phyloP scores from a whole-genome alignment of 2,329 filamentous ascomycete species.

The Cordyceps cateniannulata region DNA sequence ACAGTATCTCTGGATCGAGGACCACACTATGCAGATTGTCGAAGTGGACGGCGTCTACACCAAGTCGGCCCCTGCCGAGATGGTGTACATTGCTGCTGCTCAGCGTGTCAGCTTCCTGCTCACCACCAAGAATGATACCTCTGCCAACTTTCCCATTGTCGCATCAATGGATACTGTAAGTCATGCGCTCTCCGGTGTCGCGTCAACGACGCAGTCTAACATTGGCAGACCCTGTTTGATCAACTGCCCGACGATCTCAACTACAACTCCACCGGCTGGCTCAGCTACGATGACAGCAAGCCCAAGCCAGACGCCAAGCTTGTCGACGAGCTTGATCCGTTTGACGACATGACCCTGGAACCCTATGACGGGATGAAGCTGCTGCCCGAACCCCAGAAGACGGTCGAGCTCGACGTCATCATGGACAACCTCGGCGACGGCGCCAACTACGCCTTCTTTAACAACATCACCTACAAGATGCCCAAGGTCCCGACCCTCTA shows the following conservation, averaged over 20 bases:
- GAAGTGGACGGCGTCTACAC: slow-evolving; percentile 70
- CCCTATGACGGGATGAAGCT: slow-evolving; percentile 60
- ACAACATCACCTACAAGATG: slow-evolving; percentile 67
- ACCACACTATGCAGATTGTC: slow-evolving; percentile 60
- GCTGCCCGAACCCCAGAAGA: slow-evolving; percentile 55
- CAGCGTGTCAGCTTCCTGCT: slow-evolving; percentile 60
- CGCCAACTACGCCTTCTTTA: slow-evolving; percentile 59
- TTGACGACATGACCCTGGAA: slow-evolving; percentile 67
- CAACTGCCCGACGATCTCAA: slow-evolving; percentile 60
- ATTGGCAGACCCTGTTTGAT: slow-evolving; percentile 57
- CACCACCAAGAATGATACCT: slow-evolving; percentile 56
- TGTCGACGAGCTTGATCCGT: slow-evolving; percentile 53
- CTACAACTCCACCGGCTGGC: slow-evolving; percentile 60
- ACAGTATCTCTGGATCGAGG: slow-evolving; percentile 62
- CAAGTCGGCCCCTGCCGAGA: slow-evolving; percentile 50
- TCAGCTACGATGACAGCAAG: slow-evolving; percentile 47
- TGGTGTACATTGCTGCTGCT: slow-evolving; percentile 61
- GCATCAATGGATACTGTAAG: slow-evolving; percentile 62
- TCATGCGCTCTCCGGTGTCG: not conserved
- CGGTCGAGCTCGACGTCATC: slow-evolving; percentile 57
- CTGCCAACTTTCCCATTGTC: slow-evolving; percentile 60
- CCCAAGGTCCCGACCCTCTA: slow-evolving; percentile 78
- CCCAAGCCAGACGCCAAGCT: slow-evolving; percentile 41
- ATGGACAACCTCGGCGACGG: slow-evolving; percentile 58
- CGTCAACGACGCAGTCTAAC: slow-evolving; percentile 17